Base-by-base conservation (phyloP, 2,329 filamentous ascomycete species). In the Pezicula radicicola region DNA sequence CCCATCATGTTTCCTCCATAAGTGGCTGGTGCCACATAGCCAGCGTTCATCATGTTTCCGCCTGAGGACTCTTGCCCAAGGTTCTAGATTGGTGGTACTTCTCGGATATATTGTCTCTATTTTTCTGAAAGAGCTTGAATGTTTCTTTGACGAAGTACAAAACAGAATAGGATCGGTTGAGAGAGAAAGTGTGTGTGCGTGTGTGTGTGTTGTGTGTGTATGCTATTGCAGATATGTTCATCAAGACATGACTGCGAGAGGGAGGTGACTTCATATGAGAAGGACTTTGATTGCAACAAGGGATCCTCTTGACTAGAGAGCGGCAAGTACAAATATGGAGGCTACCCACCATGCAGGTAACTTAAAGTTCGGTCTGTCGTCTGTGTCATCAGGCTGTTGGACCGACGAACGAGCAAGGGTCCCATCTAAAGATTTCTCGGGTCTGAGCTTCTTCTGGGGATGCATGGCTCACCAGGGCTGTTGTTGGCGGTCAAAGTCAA, bases 371-470 rank as follows among this genome's bases (percentile, higher is more conserved):
- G 62, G 61, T 61, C 65, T 64, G 62, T 65, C 57, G 62, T 67
- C 61, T 64, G 63, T 67, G 64, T 66, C 63, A 66, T 66, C 52
- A 62, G 57, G 60, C 55, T 63, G 60, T 54, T 58, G 58, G 58
- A 50, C 30, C 16, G 58, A 60, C 58, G 58, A 60, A 58, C 55
- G 51, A 58, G 43, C 60, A 60, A 53, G 57, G 59, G 53, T 57
- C 51, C 45, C 53, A 50, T 51, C 51, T 48, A 48, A 51, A 48
- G 55, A 60, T 63, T 54, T 53, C 40, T 40, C 59, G 55, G 63
- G 61, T 60, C 63, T 59, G 61, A 63, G 63, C 63, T 66, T 63
- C 59, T 63, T 60, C 59, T 60, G 62, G 62, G 63, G 60, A 63
- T 56, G 52, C 55, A 58, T 58, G 52, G 54, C 54, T 63, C 57